Conservation (phyloP, 768 basidiomycete genomes). For the Boletus reticulatus region DNA sequence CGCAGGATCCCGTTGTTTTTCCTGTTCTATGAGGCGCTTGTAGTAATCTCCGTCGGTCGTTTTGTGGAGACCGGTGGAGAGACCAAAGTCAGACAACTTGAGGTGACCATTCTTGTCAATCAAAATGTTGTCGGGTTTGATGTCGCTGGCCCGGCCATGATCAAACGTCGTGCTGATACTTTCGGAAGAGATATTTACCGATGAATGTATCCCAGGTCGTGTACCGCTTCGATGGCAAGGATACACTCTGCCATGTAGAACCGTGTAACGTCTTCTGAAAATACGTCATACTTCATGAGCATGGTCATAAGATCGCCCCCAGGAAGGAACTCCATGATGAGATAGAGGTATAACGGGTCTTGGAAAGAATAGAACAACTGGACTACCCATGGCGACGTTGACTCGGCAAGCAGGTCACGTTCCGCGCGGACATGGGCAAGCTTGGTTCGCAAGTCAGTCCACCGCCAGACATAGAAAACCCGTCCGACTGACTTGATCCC, state of each 20-base stretch:
- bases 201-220: conserved; percentile 98
- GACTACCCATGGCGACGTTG: conserved; percentile 96
- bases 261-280: conserved; percentile 96
- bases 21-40: conserved; percentile 82
- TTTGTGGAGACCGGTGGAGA: conserved; percentile 97
- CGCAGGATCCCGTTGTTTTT: conserved; percentile 59
- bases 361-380: conserved; percentile 99
- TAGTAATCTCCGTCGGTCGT: conserved; percentile 93
- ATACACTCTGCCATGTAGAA: conserved; percentile 99
- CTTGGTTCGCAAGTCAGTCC: conserved; percentile 40
- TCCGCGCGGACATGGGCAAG: conserved; percentile 97
- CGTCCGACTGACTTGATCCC: conserved; percentile 76
- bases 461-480: background rate
- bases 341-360: conserved; percentile 91
- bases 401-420: conserved; percentile 94
- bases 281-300: conserved; percentile 99
- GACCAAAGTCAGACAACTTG: conserved; percentile 96
- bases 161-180: background rate
- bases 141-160: conserved; percentile 60
- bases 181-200: conserved; percentile 52
- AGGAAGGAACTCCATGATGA: conserved; percentile 91
- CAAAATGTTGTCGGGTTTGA: conserved; percentile 98
- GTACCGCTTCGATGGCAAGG: conserved; percentile 96
- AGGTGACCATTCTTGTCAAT: conserved; percentile 97
- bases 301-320: conserved; percentile 99